phyloP scores from a whole-genome alignment of 176 grass and related monocot species.

The Rhynchospora pubera region DNA sequence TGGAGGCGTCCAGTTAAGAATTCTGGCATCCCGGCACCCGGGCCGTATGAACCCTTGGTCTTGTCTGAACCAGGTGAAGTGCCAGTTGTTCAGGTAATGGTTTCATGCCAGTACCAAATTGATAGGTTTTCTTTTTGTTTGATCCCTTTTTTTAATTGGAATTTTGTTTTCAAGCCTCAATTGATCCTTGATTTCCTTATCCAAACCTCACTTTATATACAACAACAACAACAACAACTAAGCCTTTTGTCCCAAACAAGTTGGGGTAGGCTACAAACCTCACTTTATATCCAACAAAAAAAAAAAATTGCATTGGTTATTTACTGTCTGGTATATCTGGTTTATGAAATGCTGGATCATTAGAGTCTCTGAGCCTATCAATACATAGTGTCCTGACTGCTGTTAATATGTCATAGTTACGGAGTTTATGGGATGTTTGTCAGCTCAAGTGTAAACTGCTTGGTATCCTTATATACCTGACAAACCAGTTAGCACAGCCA shows the following conservation, averaged over 20 bases:
- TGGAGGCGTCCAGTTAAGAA: conserved; percentile 25
- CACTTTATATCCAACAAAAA: background rate
- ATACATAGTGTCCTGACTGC: no score
- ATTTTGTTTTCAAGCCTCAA: background rate
- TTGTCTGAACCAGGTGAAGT: conserved; percentile 46
- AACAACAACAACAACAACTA: no score
- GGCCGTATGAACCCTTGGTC: conserved; percentile 70
- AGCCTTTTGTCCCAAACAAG: no score
- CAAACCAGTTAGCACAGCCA: no score
- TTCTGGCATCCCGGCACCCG: conserved; percentile 29
- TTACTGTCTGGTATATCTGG: background rate
- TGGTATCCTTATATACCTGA: no score
- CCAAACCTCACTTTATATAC: no score
- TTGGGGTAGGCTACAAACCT: no score
- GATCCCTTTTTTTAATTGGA: background rate
- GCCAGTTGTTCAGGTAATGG: conserved; percentile 58
- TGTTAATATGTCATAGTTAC: no score
- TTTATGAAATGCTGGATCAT: background rate
- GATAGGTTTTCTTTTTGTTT: background rate
- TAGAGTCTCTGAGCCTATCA: background rate
- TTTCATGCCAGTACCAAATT: background rate
- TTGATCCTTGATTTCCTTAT: background rate
- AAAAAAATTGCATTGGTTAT: background rate
- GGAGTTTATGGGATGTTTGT: no score
- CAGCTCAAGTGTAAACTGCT: no score